A percentile compares a stretch with the other conserved stretches of the same genome.
Conservation (phyloP, 2,329 filamentous ascomycete genomes). For the Chrysosporium keratinophilum region DNA sequence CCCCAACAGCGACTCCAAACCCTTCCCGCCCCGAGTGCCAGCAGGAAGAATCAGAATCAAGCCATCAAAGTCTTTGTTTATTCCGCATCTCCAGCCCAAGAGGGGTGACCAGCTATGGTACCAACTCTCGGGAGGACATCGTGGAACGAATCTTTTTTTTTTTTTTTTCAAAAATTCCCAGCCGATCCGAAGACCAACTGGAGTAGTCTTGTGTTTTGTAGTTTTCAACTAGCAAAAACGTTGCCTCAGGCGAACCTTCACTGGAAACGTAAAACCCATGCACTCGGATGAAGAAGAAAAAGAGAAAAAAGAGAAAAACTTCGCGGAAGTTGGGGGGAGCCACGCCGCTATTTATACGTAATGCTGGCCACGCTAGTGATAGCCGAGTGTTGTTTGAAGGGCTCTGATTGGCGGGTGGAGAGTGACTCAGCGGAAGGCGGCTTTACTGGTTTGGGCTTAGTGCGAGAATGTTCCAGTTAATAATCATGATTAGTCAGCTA, state of each 20-base stretch:
- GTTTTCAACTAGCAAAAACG: slow-evolving; percentile 83
- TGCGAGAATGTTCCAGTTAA: background rate
- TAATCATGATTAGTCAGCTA: too few species aligned
- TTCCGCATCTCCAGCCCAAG: background rate
- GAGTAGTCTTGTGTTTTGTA: slow-evolving; percentile 58
- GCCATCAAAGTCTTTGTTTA: background rate
- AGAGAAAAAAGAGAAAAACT: slow-evolving; percentile 21
- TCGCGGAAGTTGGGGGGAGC: slow-evolving; percentile 2
- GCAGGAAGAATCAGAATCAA: background rate
- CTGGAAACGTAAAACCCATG: slow-evolving; percentile 66
- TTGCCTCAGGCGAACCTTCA: slow-evolving; percentile 75
- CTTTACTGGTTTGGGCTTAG: background rate
- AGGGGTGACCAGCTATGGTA: background rate
- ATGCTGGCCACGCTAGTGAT: slow-evolving; percentile 13
- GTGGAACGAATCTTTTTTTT: background rate
- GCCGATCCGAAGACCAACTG: slow-evolving; percentile 56
- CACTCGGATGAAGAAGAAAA: slow-evolving; percentile 51
- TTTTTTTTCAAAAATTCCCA: slow-evolving; percentile 64
- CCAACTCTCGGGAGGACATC: background rate
- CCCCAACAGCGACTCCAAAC: background rate
- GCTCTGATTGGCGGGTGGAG: slow-evolving; percentile 9
- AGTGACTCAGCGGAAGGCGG: slow-evolving; percentile 4
- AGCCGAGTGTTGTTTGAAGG: slow-evolving; percentile 17
- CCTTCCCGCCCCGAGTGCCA: background rate
- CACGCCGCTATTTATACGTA: slow-evolving; percentile 16